A percentile compares a stretch with the other conserved stretches of the same genome.
phyloP scores from a whole-genome alignment of 1,284 basidiomycete species.

The Vanrija sp. region DNA sequence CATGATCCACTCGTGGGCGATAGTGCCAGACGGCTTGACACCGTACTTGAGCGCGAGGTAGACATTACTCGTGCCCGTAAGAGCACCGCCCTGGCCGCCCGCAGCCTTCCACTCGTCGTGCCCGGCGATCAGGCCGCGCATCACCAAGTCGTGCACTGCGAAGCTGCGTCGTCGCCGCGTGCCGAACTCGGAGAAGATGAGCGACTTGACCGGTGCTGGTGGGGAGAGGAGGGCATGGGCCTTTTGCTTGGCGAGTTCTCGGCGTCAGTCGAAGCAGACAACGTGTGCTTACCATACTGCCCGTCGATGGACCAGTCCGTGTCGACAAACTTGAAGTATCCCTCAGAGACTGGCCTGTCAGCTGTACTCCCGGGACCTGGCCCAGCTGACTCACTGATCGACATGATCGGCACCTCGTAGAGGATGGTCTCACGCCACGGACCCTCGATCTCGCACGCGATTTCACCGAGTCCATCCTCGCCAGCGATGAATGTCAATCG shows the following conservation, averaged over 20 bases:
- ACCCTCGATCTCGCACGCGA: constrained; percentile 71
- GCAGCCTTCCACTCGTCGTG: constrained; percentile 53
- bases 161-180: constrained; percentile 82
- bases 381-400: constrained; percentile 60
- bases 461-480: constrained; percentile 54
- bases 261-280: constrained; percentile 2
- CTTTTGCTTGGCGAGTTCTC: constrained; percentile 67
- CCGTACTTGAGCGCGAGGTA: constrained; percentile 73
- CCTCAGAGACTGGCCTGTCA: constrained; percentile 40
- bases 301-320: constrained; percentile 79
- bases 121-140: constrained; percentile 66
- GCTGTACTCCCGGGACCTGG: not conserved
- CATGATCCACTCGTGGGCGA: constrained; percentile 97
- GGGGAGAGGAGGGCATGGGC: constrained; percentile 61
- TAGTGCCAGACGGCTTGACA: constrained; percentile 70
- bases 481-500: constrained; percentile 60
- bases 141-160: constrained; percentile 71
- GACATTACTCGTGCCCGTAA: constrained; percentile 84
- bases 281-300: constrained; percentile 56
- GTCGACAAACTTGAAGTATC: constrained; percentile 59
- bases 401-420: constrained; percentile 95
- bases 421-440: constrained; percentile 86
- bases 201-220: constrained; percentile 53
- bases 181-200: constrained; percentile 87
- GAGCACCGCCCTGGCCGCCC: constrained; percentile 52